phyloP scores from a whole-genome alignment of 352 stramenopile genomes.

The Phytophthora hybrid region DNA sequence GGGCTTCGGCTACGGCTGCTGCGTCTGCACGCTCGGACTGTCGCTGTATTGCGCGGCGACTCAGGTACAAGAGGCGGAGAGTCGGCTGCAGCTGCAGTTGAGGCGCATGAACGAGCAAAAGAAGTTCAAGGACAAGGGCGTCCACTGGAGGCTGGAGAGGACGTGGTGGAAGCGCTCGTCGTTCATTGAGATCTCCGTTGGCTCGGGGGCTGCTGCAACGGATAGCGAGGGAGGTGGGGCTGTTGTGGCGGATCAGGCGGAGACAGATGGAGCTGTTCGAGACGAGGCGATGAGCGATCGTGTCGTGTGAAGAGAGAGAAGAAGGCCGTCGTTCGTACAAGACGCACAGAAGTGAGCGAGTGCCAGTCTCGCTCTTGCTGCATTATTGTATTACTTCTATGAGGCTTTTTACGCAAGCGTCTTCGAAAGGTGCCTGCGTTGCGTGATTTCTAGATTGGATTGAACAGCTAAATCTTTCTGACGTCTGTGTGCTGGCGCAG shows the following conservation, averaged over 20 bases:
- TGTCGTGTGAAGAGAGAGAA: conserved; percentile 15
- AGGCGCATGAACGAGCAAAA: conserved; percentile 73
- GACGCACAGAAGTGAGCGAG: not conserved
- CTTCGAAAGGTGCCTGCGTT: no score
- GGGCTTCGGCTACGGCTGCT: conserved; percentile 84
- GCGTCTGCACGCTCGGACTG: conserved; percentile 80
- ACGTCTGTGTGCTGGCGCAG: no score
- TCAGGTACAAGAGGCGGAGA: conserved; percentile 81
- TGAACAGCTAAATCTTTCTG: no score
- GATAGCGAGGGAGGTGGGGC: not conserved
- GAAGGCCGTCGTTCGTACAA: not conserved
- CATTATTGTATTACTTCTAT: not conserved
- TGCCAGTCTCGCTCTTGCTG: not conserved
- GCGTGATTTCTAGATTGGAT: no score
- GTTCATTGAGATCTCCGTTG: conserved; percentile 67
- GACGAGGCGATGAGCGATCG: conserved; percentile 33
- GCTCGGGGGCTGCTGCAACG: not conserved
- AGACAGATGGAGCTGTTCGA: not conserved
- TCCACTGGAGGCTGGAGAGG: conserved; percentile 74
- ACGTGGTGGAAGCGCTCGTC: conserved; percentile 77
- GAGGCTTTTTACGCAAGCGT: no score
- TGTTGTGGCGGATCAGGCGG: not conserved
- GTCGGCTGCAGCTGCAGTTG: conserved; percentile 70
- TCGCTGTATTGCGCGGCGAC: conserved; percentile 83
- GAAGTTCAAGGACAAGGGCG: conserved; percentile 61